Conservation (phyloP, 768 basidiomycete species). For the Boletus barrowsii region DNA sequence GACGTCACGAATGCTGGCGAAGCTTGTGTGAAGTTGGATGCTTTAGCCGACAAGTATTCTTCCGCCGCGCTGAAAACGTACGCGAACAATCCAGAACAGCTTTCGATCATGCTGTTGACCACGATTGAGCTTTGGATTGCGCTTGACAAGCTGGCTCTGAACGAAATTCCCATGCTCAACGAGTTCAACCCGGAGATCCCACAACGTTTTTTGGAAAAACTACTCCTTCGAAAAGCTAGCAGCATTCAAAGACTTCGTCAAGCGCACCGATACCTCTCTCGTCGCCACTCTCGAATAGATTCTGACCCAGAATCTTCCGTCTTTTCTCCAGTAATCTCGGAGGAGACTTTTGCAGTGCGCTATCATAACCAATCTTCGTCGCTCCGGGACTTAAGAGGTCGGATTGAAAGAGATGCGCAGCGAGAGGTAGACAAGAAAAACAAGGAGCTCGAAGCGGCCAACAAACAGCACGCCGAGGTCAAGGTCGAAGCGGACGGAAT, state of each 20-base stretch:
- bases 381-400: slow-evolving; percentile 20
- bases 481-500: not conserved
- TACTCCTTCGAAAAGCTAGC: slow-evolving; percentile 37
- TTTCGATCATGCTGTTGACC: slow-evolving; percentile 41
- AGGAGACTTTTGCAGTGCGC: slow-evolving; percentile 31
- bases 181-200: slow-evolving; percentile 47
- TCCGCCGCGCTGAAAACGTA: slow-evolving; percentile 26
- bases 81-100: slow-evolving; percentile 32
- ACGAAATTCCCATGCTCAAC: slow-evolving; percentile 34
- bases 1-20: slow-evolving; percentile 12
- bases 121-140: slow-evolving; percentile 47
- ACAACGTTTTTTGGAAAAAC: slow-evolving; percentile 32
- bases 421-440: slow-evolving; percentile 16
- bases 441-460: slow-evolving; percentile 25
- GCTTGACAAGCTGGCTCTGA: slow-evolving; percentile 37
- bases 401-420: slow-evolving; percentile 31
- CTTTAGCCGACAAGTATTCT: slow-evolving; percentile 24
- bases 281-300: slow-evolving; percentile 17
- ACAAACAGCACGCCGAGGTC: slow-evolving; percentile 1
- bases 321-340: slow-evolving; percentile 25
- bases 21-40: slow-evolving; percentile 26
- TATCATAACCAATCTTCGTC: slow-evolving; percentile 26
- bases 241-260: slow-evolving; percentile 29
- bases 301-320: slow-evolving; percentile 26
- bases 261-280: slow-evolving; percentile 28